phyloP scores from a whole-genome alignment of 257 asterid genomes.

The Galeopsis tetrahit region DNA sequence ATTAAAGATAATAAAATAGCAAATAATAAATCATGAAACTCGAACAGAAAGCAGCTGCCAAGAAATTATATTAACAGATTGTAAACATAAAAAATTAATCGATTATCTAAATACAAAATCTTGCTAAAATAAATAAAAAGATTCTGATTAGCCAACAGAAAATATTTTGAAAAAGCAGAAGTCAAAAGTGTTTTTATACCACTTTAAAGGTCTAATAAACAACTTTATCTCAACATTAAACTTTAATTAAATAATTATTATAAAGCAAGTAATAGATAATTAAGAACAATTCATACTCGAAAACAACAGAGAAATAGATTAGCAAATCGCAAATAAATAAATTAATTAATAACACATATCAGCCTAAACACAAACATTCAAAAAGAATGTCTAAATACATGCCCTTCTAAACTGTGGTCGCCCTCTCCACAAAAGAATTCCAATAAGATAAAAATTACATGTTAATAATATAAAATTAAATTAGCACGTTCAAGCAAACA shows the following conservation, averaged over 20 bases:
- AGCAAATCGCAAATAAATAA: background rate
- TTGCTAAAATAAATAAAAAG: too few relatives aligned
- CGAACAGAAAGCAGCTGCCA: too few relatives aligned
- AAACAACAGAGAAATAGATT: background rate
- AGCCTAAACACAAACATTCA: background rate
- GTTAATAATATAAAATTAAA: too few relatives aligned
- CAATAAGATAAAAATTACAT: background rate
- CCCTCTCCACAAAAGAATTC: background rate
- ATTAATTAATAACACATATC: background rate
- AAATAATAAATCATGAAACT: too few relatives aligned
- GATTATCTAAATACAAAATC: background rate
- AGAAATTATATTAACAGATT: too few relatives aligned
- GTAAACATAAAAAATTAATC: too few relatives aligned
- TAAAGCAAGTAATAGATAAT: background rate
- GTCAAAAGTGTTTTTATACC: background rate
- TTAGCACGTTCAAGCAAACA: constrained; percentile 30
- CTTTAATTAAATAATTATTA: background rate
- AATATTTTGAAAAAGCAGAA: too few relatives aligned
- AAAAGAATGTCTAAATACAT: background rate
- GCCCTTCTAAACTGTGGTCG: background rate
- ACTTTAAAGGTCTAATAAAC: background rate
- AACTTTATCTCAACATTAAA: background rate
- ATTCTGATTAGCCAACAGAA: background rate
- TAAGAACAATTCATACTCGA: background rate
- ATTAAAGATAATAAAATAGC: too few relatives aligned